Conservation (phyloP, 1,284 basidiomycete genomes). For the Malassezia nana region DNA sequence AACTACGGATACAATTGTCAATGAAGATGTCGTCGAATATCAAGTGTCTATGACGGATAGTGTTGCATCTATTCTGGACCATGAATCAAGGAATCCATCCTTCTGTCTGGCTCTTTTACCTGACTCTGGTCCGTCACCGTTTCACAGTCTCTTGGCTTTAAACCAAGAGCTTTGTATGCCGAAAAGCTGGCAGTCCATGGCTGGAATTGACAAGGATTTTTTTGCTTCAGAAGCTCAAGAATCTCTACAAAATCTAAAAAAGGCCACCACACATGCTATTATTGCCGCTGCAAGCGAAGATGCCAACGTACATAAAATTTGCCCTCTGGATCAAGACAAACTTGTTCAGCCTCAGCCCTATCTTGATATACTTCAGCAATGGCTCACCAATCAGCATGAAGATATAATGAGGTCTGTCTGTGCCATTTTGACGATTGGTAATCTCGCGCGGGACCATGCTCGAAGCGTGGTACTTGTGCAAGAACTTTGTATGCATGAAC, state of each 20-base stretch:
- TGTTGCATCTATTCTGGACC: background rate
- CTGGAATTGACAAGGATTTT: background rate
- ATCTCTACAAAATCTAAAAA: slow-evolving; percentile 4
- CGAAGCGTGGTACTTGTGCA: slow-evolving; percentile 4
- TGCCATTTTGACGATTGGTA: slow-evolving; percentile 69
- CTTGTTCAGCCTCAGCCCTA: background rate
- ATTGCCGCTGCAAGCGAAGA: slow-evolving; percentile 76
- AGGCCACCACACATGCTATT: slow-evolving; percentile 59
- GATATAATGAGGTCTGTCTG: slow-evolving; percentile 67
- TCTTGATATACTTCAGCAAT: background rate
- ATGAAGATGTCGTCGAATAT: background rate
- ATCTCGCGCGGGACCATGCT: slow-evolving; percentile 56
- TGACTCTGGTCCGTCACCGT: no score
- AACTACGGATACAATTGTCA: slow-evolving; percentile 49
- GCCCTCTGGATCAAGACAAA: slow-evolving; percentile 1
- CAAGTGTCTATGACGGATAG: slow-evolving; percentile 1
- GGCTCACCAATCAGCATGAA: slow-evolving; percentile 51
- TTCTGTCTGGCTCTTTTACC: background rate
- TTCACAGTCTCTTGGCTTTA: background rate
- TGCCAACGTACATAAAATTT: slow-evolving; percentile 64
- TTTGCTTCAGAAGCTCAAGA: background rate
- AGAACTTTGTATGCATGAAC: background rate
- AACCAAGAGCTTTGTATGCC: background rate
- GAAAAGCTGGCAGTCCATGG: background rate
- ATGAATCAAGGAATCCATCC: background rate